Evolutionary conservation across 2,329 filamentous ascomycete genomes (phyloP), one percentile per base, ranked within the genome.

Genomic region (Diplodia mutila): DNA sequence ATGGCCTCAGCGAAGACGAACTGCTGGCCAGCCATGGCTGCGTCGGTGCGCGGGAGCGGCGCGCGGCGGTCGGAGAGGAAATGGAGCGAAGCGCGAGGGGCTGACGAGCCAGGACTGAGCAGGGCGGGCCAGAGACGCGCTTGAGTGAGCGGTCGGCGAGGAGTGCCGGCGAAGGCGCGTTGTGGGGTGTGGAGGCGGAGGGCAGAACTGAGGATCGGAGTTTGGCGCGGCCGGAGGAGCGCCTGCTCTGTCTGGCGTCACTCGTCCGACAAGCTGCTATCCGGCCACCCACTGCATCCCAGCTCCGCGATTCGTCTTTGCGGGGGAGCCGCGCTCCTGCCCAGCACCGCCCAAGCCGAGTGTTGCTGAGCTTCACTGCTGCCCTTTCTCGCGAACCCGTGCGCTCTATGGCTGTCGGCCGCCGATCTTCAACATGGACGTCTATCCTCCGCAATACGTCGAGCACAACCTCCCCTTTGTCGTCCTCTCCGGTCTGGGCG

Each of bases 391-490:
- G 39, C 48, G 32, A 39, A 6, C 39, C 54, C 65, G 54, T 25
- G 42, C 54, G 52, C 64, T 68, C 61, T 53, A 69, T 63, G 55
- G 64, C 61, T 53, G 51, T 16, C 63, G 37, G 49, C 52, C 34
- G 61, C 46, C 54, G 61, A 67, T 61, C 61, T 61, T 63, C 68
- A 71, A 72, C 52, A 95, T 95, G 92, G 91, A 95, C 79, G 91
- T 87, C 73, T 94, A 93, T 80, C 91, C 91, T 66, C 78, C 82
- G 68, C 90, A 90, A 79, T 97, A 94, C 82, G 84, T 97, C 78
- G 88, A 90, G 77, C 93, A 95, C 80, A 96, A 95, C 80, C 85
- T 96, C 73, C 94, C 94, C 42, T 85, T 97, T 67, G 81, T 98
- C 69, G 83, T 96, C 55, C 86, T 97, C 39, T 93, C 93, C 46